Evolutionary conservation across 768 basidiomycete genomes (phyloP).

Genomic region (Amanita brunnescens): DNA sequence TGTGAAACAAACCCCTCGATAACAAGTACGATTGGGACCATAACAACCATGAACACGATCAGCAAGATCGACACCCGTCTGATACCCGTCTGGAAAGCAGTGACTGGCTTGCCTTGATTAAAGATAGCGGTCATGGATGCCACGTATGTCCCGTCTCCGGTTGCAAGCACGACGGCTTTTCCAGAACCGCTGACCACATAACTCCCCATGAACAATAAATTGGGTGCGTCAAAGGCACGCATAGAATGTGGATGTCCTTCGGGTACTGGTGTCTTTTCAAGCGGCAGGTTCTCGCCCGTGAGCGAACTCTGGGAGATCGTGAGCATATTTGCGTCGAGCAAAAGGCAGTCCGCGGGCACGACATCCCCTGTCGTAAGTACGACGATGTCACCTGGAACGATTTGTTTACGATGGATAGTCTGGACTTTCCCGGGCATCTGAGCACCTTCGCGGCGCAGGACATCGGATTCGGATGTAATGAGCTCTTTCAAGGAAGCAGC

Average conservation of each 20-base stretch:
- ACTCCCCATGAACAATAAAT: conserved; percentile 25
- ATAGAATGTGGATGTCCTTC: conserved; percentile 13
- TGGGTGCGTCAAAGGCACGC: conserved; percentile 22
- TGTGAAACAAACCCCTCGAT: neutral
- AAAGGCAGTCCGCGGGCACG: conserved; percentile 25
- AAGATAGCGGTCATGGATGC: conserved; percentile 26
- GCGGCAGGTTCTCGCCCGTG: conserved; percentile 26
- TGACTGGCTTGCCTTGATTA: conserved; percentile 21
- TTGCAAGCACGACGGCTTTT: conserved; percentile 21
- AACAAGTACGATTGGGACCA: neutral
- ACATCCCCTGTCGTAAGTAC: conserved; percentile 24
- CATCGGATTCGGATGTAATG: conserved; percentile 23
- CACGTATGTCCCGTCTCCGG: conserved; percentile 25
- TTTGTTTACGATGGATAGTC: conserved; percentile 21
- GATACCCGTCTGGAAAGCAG: conserved; percentile 23
- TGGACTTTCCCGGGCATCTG: conserved; percentile 11
- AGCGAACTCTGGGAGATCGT: conserved; percentile 26
- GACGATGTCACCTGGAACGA: conserved; percentile 25
- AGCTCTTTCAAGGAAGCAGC: conserved; percentile 24
- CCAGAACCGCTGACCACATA: conserved; percentile 25
- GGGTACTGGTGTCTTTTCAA: conserved; percentile 20
- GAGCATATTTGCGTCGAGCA: conserved; percentile 25
- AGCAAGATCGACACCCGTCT: conserved; percentile 17
- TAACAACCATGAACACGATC: conserved; percentile 6
- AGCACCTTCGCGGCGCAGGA: conserved; percentile 16